Evolutionary conservation across 176 grass and related monocot genomes (phyloP), one percentile per base, ranked within the genome.

Genomic region (Canna indica): DNA sequence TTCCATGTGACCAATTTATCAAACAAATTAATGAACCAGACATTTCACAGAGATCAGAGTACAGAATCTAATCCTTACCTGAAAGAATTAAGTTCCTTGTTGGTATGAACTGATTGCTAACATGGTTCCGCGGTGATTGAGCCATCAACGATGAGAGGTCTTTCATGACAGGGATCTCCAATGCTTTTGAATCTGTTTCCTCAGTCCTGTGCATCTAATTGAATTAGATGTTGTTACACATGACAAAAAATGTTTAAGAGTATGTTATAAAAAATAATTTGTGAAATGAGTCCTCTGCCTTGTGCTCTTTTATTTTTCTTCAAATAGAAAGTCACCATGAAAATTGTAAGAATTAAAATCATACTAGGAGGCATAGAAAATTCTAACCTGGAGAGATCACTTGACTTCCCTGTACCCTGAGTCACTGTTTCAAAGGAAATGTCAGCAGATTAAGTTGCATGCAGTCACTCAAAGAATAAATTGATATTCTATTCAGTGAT

Each of bases 401-500:
- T 53, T 33, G 69, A n/a, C 46, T 71, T 71, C 16, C n/a, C 46
- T 2, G 29, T 10, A 34, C 4, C 29, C 7, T 10, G 26, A 27
- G 38, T 3, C 69, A 22, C 69, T 71, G 69, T 52, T 71, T 32
- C 17, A 52, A 52, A n/a, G 46, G 47, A 32, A 71, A 53, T 4
- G 16, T 71, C 30, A 71, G 18, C 24, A 34, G 44, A 52, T 71
- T 33, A 33, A 71, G 46, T 17, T 34, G 17, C 9, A 18, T 20
- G 16, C 16, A 64, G 3, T 30, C 3, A 64, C 4, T 33, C 12
- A 32, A 47, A 45, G 22, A 54, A 25, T n/a, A n/a, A 24, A 7
- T 8, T 7, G 50, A 18, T 10, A n/a, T 20, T 5, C 22, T 54
- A 54, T n/a, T 54, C 7, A 54, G 17, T 44, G 4, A 44, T n/a